phyloP scores from a whole-genome alignment of 2,329 filamentous ascomycete genomes.

The Fonsecaea pugnacius region DNA sequence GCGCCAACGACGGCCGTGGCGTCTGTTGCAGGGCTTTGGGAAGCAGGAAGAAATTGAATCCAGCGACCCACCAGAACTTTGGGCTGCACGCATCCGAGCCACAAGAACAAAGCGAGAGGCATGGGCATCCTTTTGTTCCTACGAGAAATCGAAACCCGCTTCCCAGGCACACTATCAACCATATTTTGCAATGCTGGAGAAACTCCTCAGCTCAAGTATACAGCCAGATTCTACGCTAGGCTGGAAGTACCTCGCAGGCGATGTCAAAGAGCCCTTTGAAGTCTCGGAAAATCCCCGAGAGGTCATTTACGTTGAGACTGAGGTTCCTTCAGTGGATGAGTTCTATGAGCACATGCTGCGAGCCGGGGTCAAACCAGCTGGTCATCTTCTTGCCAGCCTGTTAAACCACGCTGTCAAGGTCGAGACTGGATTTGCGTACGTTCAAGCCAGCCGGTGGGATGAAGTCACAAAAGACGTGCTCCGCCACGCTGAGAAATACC shows the following conservation, averaged over 20 bases:
- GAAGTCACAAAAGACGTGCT: conserved; percentile 38
- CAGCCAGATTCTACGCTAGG: conserved; percentile 5
- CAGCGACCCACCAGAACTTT: conserved; percentile 46
- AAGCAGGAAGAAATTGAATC: conserved; percentile 13
- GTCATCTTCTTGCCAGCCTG: conserved; percentile 55
- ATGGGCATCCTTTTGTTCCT: conserved; percentile 67
- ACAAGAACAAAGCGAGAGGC: conserved; percentile 67
- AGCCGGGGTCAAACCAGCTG: conserved; percentile 50
- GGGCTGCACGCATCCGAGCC: conserved; percentile 62
- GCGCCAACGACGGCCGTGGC: conserved; percentile 28
- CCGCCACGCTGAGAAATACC: conserved; percentile 28
- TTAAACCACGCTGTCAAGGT: conserved; percentile 51
- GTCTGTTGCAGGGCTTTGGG: conserved; percentile 32
- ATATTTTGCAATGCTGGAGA: conserved; percentile 63
- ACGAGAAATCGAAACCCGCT: conserved; percentile 48
- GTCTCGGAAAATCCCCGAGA: conserved; percentile 62
- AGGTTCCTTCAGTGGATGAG: conserved; percentile 57
- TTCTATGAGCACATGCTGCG: conserved; percentile 57
- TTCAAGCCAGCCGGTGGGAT: conserved; percentile 46
- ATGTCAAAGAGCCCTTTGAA: conserved; percentile 59
- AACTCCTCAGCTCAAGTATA: conserved; percentile 52
- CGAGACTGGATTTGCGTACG: conserved; percentile 48
- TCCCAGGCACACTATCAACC: conserved; percentile 39
- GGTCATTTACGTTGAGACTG: conserved; percentile 60
- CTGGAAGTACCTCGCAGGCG: conserved; percentile 52